Evolutionary conservation across 2,329 filamentous ascomycete species (phyloP).

Genomic region (Fusarium tupiense): DNA sequence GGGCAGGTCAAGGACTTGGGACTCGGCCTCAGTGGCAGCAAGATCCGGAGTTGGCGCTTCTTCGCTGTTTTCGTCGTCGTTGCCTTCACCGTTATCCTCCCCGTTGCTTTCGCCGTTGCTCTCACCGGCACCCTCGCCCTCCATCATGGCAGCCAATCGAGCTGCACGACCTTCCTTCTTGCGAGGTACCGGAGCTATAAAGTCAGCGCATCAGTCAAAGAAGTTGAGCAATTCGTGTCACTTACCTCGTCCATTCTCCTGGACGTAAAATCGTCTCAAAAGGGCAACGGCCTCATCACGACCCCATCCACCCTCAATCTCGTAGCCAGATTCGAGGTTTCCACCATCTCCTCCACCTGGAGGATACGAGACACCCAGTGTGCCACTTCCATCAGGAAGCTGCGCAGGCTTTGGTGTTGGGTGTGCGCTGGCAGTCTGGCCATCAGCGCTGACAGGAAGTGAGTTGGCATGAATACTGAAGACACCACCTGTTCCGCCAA

Average conservation of each 20-base stretch:
- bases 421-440: conserved; percentile 53
- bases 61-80: conserved; percentile 51
- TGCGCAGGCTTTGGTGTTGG: conserved; percentile 50
- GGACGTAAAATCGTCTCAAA: conserved; percentile 93
- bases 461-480: conserved; percentile 81
- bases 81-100: background rate
- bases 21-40: background rate
- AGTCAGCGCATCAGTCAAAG: background rate
- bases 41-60: background rate
- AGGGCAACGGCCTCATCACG: conserved; percentile 93
- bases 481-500: conserved; percentile 95
- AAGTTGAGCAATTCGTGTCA: background rate
- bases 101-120: background rate
- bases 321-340: conserved; percentile 80
- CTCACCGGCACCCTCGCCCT: conserved; percentile 53
- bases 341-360: conserved; percentile 64
- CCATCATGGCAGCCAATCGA: conserved; percentile 62
- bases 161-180: conserved; percentile 67
- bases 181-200: conserved; percentile 59
- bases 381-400: conserved; percentile 50
- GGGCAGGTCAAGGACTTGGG: conserved; percentile 18
- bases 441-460: conserved; percentile 50
- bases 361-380: conserved; percentile 51
- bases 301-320: conserved; percentile 86
- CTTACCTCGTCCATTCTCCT: conserved; percentile 92